Base-by-base conservation (phyloP, 148 eudicot species). In the Rhododendron kiyosumense region DNA sequence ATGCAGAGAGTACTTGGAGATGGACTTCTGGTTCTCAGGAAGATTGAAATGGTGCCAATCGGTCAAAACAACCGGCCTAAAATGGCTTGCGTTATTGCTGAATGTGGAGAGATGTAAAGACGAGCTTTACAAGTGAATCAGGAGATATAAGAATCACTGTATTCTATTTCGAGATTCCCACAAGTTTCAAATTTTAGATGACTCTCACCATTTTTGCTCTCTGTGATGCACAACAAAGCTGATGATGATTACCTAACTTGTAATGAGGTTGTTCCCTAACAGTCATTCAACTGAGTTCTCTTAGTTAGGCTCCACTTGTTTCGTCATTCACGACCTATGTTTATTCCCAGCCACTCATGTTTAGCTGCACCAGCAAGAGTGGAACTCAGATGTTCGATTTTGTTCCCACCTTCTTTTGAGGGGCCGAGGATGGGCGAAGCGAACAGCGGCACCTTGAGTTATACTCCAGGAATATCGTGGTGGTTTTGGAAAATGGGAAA, bases 1-100 rank as follows among this genome's bases (percentile, higher is more conserved):
- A 81, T 91, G 90, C 94, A 96, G 98, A 90, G 97, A 86, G 99
- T 96, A 69, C 89, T 95, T 34, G 99, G 99, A 84, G 99, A 96
- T 87, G 99, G 99, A 26, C 94, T 96, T 38, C 88, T 96, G 88
- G 94, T 94, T 28, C 90, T 96, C 80, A 90, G 99, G 93, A 96
- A 96, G 92, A 96, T 96, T 59, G 98, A 96, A 90, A 96, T 95
- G 81, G 97, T 96, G 34, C 97, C 98, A 49, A 88, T 93, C 5
- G 99, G 98, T 88, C 96, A 94, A 74, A 92, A 94, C 90, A 94
- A 91, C 85, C 93, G 94, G 32, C 99, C 99, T 20, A 96, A 96
- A 87, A 89, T 96, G 87, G 93, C 98, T 4, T 93, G 96, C 30
- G 89, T 92, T 48, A 94, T 95, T 81, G 92, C 99, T 43, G 98